Base-by-base conservation (phyloP, 257 asterid genomes). In the Solanum raphanifolium region DNA sequence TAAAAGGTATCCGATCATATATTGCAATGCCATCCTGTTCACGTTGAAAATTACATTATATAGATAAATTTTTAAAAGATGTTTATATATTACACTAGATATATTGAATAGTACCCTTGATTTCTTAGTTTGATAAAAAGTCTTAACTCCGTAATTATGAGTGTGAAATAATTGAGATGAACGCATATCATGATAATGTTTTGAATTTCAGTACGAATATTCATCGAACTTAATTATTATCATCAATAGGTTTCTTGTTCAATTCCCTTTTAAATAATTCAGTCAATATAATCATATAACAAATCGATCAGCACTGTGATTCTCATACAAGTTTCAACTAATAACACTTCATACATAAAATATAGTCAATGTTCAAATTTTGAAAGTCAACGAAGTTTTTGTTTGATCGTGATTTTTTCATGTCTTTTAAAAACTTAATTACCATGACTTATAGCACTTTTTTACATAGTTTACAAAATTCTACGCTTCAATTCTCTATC, bases 231-330 rank as follows among this genome's bases (percentile, higher is more conserved):
- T 23, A 43, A 43, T 43, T 4, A 38, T 75, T 23, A 9, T 38
- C 10, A 5, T 36, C 11, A 13, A 75, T 10, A 11, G 5, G 2
- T 39, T 18, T 76, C 27, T n/a, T 36, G 55, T n/a, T 39, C 23
- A 76, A 2, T 39, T 76, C 13, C 58, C 13, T 11, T 38, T 39
- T 76, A n/a, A 13, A 76, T 76, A 76, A 2, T 76, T 8, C 13
- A 39, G 13, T 76, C 83, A 76, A 39, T 13, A 39, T 73, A 32
- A 18, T 5, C 27, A 86, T 87, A 65, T 87, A 72, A 89, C 83
- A 31, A 84, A 43, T 43, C 52, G 52, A 79, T 23, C 89, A 90
- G 75, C 91, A 89, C 34, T n/a, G 23, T 21, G 71, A 75, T 62
- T 84, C 85, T 90, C 89, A 86, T 36, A 21, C 15, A 36, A 36